Base-by-base conservation (phyloP, 352 stramenopile species). In the Globisporangium nunn region DNA sequence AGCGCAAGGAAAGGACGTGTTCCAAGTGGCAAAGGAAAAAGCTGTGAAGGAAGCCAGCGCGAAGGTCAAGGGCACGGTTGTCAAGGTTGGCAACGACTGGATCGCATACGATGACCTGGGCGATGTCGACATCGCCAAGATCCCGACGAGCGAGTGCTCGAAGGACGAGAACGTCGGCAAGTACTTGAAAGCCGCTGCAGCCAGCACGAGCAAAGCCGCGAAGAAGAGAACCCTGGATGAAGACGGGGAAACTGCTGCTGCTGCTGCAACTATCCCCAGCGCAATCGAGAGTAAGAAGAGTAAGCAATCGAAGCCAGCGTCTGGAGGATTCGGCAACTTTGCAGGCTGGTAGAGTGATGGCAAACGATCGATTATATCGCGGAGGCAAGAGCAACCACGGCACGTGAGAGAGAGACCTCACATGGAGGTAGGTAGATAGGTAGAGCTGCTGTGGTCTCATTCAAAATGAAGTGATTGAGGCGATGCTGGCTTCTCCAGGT, bases 31-130 rank as follows among this genome's bases (percentile, higher is more conserved):
- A 2, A 82, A 86, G 44, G 74, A 85, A 52, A 72, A 85, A 35
- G 64, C 63, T 30, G 70, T 69, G 17, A 66, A 73, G 33, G 74
- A 86, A 50, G 74, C 72, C 8, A 70, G 78, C 41, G 61, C 69
- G 11, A 57, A 71, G 23, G 70, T 86, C 45, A 71, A 85, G 50
- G 84, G 81, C n/a, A 80, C 76, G 14, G 84, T 93, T 15, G 62
- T 92, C 37, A 93, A 93, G 67, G 72, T 93, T 6, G 80, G 81
- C 18, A 64, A 78, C 41, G 72, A 91, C 29, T 93, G 81, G 81
- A 69, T 93, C 12, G 84, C 84, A 4, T 91, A 91, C 68, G 84
- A 92, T 49, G 75, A 85, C 47, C 8, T 87, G 0, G 76, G 69
- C 3, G 84, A 85, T 45, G 54, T 75, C 0, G 74, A 83, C 37